Evolutionary conservation across 2,329 filamentous ascomycete species (phyloP), one percentile per base, ranked within the genome.

Genomic region (Dothistroma septosporum): DNA sequence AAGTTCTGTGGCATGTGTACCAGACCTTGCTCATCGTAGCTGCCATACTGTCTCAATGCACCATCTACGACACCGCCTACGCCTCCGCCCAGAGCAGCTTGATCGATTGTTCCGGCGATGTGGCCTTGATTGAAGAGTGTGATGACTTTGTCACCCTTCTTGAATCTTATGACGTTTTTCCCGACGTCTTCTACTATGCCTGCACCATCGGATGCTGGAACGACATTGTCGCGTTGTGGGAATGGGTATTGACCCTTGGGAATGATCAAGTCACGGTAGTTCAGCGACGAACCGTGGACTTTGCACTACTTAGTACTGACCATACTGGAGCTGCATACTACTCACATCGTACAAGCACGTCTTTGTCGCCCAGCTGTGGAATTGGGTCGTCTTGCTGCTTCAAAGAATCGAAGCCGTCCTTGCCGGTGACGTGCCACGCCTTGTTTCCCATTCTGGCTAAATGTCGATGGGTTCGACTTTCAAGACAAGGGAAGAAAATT

Each of bases 61-160:
- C 90, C 90, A 68, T 92, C 84, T 0, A 88, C 59, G 11, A 79
- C 79, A 53, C 88, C 89, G 58, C 90, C 90, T 1, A 92, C 82
- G 2, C 87, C 87, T 0, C 85, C 85, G 0, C 62, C 58, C 4
- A 79, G 63, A 32, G 72, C 70, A 16, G 70, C 52, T 19, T 63
- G 65, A 31, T 76, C 75, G 19, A 84, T 72, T 1, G 76, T 75
- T 48, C 81, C 83, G 28, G 76, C 81, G 55, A 83, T 76, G 67
- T 85, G 84, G 11, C 71, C 76, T 69, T 85, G 82, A 70, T 83
- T 85, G 78, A 89, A 89, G 66, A 89, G 80, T 0, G 85, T 87
- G 28, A 79, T 70, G 2, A 88, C 84, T 52, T 81, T 80, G 70
- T 87, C 85, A 24, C 82, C 86, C 64, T 75, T 75, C 69, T 82